These are phyloP conservation scores for Macrolepiota dolichaula DNA, from an alignment of 768 basidiomycete genomes.

Conservation along the genomic window DNA sequence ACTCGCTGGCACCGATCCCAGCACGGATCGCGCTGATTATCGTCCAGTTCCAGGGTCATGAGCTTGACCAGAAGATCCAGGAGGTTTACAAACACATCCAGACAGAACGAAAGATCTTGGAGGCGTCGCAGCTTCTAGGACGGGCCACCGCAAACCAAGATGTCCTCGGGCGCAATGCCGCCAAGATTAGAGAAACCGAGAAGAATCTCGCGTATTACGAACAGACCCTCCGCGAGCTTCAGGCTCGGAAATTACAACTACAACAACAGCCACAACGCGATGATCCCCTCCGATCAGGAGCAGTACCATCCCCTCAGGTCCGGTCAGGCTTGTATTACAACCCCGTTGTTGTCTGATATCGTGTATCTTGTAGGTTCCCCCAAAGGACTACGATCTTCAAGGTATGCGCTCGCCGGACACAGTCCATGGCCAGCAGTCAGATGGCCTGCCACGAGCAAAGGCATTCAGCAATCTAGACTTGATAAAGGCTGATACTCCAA, in stretches of 20 bases:
- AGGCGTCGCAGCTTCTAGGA: constrained; percentile 74
- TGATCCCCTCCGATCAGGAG: constrained; percentile 53
- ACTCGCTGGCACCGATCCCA: background rate
- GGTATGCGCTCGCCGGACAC: constrained; percentile 38
- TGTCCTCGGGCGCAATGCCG: constrained; percentile 77
- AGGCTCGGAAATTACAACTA: constrained; percentile 54
- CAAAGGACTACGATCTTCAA: constrained; percentile 46
- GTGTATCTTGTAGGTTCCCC: constrained; percentile 40
- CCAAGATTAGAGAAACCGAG: constrained; percentile 84
- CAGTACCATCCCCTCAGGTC: constrained; percentile 41
- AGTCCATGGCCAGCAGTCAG: constrained; percentile 23
- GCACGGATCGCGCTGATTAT: constrained; percentile 19
- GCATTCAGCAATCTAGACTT: constrained; percentile 86
- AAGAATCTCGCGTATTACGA: constrained; percentile 85
- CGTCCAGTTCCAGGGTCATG: constrained; percentile 39
- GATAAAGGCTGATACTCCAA: constrained; percentile 95
- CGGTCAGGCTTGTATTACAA: constrained; percentile 8
- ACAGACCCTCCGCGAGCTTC: constrained; percentile 78
- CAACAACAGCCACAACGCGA: constrained; percentile 53
- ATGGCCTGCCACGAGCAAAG: constrained; percentile 48
- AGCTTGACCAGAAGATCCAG: constrained; percentile 91
- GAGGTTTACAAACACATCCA: constrained; percentile 88
- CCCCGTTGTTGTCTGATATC: constrained; percentile 1
- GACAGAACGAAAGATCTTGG: constrained; percentile 90
- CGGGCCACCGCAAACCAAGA: constrained; percentile 85